Percentiles rank a stretch among this genome's conserved stretches.
Evolutionary conservation across 148 eudicot species (phyloP).

Genomic region (Chenopodium album): DNA sequence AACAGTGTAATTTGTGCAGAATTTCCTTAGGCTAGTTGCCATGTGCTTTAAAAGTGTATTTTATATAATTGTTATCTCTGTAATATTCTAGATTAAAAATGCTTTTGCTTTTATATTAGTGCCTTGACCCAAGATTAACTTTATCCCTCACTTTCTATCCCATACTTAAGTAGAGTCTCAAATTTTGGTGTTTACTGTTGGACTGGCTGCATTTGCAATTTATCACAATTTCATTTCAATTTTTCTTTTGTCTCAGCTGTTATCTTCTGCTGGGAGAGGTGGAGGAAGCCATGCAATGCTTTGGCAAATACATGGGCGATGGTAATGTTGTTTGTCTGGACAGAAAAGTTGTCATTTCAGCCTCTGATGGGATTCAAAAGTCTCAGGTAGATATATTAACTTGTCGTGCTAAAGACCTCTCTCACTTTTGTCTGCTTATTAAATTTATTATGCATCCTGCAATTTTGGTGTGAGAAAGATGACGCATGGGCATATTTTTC

Average conservation of each 20-base stretch:
- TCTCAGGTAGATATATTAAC: constrained; percentile 53
- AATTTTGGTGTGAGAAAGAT: not conserved
- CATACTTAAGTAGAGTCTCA: not conserved
- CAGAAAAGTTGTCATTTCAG: constrained; percentile 70
- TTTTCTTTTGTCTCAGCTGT: constrained; percentile 44
- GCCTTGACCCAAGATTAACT: not conserved
- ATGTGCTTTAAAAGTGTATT: not conserved
- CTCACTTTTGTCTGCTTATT: not conserved
- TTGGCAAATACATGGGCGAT: constrained; percentile 53
- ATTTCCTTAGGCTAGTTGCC: not conserved
- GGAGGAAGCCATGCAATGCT: constrained; percentile 63
- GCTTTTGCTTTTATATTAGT: not conserved
- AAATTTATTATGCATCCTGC: not conserved
- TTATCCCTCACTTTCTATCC: not conserved
- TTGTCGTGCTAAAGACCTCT: not conserved
- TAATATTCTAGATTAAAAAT: not conserved
- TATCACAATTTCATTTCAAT: not conserved
- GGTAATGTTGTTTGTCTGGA: constrained; percentile 60
- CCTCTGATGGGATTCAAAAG: constrained; percentile 79
- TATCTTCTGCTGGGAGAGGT: constrained; percentile 83
- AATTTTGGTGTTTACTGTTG: not conserved
- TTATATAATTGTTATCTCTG: not conserved
- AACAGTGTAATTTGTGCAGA: not conserved
- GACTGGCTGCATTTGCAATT: constrained; percentile 10
- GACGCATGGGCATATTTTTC: not conserved